A percentile compares a stretch with the other conserved stretches of the same genome.
These are phyloP conservation scores for Penicillium sclerotiorum DNA, from an alignment of 2,329 filamentous ascomycete genomes.

Conservation along the genomic window DNA sequence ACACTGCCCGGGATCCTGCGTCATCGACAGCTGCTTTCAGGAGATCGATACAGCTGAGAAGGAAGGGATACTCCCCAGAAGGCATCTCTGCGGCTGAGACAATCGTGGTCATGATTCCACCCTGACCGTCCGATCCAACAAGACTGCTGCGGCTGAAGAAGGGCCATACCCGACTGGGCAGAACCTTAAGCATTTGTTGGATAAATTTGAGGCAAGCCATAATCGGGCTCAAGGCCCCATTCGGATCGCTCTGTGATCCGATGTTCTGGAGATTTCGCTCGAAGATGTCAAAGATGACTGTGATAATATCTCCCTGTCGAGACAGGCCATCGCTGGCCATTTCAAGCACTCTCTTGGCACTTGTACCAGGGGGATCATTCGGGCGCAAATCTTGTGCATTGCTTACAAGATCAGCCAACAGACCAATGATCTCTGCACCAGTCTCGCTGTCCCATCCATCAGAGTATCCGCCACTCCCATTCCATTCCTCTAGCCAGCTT, in stretches of 20 bases:
- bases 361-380: conserved; percentile 38
- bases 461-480: conserved; percentile 52
- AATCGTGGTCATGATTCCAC: conserved; percentile 75
- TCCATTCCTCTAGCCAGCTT: conserved; percentile 60
- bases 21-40: conserved; percentile 78
- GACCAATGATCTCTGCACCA: conserved; percentile 70
- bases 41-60: conserved; percentile 71
- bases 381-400: conserved; percentile 34
- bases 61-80: conserved; percentile 73
- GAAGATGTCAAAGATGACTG: conserved; percentile 80
- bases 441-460: conserved; percentile 61
- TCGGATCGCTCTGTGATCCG: conserved; percentile 62
- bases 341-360: conserved; percentile 50
- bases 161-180: conserved; percentile 86
- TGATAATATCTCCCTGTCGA: conserved; percentile 68
- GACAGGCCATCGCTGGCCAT: conserved; percentile 54
- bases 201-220: conserved; percentile 81
- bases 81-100: conserved; percentile 82
- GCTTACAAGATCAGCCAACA: conserved; percentile 72
- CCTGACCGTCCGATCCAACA: conserved; percentile 73
- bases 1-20: conserved; percentile 60
- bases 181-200: conserved; percentile 68
- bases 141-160: conserved; percentile 80
- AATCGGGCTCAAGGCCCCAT: conserved; percentile 67
- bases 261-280: conserved; percentile 62